Evolutionary conservation across 2,329 filamentous ascomycete genomes (phyloP), one percentile per base, ranked within the genome.

Genomic region (Diaporthe australafricana): DNA sequence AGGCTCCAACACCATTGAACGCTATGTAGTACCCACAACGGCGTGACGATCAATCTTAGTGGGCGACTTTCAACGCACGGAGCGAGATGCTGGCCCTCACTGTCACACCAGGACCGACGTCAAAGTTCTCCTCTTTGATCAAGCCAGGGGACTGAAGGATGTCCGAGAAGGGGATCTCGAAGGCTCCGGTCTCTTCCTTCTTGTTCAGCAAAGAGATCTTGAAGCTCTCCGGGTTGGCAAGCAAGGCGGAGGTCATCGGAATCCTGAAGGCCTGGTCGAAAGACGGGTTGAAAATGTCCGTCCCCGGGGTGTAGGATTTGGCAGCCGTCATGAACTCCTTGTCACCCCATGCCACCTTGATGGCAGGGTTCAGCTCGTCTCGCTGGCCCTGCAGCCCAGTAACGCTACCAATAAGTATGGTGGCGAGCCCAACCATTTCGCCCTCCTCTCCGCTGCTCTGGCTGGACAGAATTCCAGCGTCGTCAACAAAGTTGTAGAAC

Each of bases 241-340:
- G 62, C 74, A 79, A 73, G 16, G 77, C 78, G 11, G 77, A 79
- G 20, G 77, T 77, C 8, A 87, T 69, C 0, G 84, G 83, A 55
- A 87, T 80, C 9, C 77, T 78, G 77, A 86, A 87, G 0, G 82
- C 81, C 74, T 83, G 80, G 71, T 86, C 84, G 68, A 86, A 87
- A 2, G 80, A 78, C 2, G 85, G 85, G 75, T 86, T 87, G 78
- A 83, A 84, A 73, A 87, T 85, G 63, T 87, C 85, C 3, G 77
- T 81, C 2, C 85, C 85, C 0, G 84, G 84, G 2, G 78, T 79
- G 75, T 87, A 85, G 0, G 79, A 77, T 78, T 84, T 83, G 69
- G 80, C 77, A 1, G 79, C 81, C 0, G 85, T 87, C 65, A 76
- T 77, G 79, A 84, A 86, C 27, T 79, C 78, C 73, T 82, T 80